These are phyloP conservation scores for Drechslerella dactyloides DNA, from an alignment of 2,329 filamentous ascomycete genomes.

Conservation along the genomic window DNA sequence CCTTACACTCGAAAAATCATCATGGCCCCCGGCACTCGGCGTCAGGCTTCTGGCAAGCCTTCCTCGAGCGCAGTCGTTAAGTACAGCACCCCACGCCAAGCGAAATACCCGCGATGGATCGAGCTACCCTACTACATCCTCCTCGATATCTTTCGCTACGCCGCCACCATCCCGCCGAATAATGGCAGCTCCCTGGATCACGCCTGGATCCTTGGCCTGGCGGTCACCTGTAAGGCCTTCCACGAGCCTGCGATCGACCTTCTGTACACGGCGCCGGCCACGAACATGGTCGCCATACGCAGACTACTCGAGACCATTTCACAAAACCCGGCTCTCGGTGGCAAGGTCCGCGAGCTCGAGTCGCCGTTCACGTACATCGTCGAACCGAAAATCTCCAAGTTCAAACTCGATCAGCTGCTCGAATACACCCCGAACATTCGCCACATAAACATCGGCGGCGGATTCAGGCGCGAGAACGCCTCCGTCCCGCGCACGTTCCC, in stretches of 20 bases:
- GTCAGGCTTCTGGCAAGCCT: conserved; percentile 9
- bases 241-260: conserved; percentile 39
- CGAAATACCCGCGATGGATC: conserved; percentile 40
- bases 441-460: conserved; percentile 17
- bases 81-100: conserved; percentile 30
- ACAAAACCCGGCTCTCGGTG: conserved; percentile 18
- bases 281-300: conserved; percentile 14
- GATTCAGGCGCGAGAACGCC: conserved; percentile 1
- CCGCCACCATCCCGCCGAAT: conserved; percentile 17
- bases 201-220: conserved; percentile 32
- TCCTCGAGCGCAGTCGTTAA: conserved; percentile 1
- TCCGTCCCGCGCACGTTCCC: not conserved
- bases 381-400: conserved; percentile 32
- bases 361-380: conserved; percentile 19
- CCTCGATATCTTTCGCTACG: conserved; percentile 30
- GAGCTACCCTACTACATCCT: conserved; percentile 34
- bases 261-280: conserved; percentile 27
- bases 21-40: conserved; percentile 8
- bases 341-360: conserved; percentile 23
- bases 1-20: conserved; percentile 5
- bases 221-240: conserved; percentile 43
- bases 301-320: conserved; percentile 27
- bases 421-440: conserved; percentile 22
- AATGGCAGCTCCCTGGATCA: conserved; percentile 21
- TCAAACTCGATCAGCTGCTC: conserved; percentile 30